Evolutionary conservation across 805 yeast genomes (phyloP), one percentile per base, ranked within the genome.

Genomic region (Candida broadrunensis): DNA sequence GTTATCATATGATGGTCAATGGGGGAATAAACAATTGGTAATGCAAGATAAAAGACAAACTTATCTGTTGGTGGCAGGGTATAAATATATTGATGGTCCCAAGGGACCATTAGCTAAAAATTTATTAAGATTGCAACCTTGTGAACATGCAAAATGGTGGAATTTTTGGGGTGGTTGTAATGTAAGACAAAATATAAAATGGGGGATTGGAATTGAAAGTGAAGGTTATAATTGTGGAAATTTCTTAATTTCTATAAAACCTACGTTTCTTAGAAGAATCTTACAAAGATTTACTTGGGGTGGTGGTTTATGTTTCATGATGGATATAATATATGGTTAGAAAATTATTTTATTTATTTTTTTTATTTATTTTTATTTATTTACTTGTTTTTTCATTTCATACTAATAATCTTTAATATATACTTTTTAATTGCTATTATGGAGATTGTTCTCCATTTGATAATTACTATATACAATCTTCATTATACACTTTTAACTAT

Each of bases 61-160:
- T 44, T 85, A 90, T 81, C 85, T 89, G 46, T 83, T 93, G 2
- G 88, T 87, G 56, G 73, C 72, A 1, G 96, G 93, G 50, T 86
- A 90, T 86, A 78, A 80, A 49, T 88, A 85, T 58, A 89, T 93
- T 37, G 90, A 86, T 53, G 99, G 99, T 0, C 99, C 99, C 2
- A 67, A 77, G 1, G 99, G 99, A 0, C 99, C 99, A 1, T 60
- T 93, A 38, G 70, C 73, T 41, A 91, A 91, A 62, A 84, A 88
- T 54, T 68, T 93, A 40, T 60, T 73, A 36, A 72, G 99, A 33
- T 60, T 66, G 1, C 74, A 79, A 13, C 81, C 93, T 1, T 91
- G 99, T 58, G 95, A 89, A 57, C 66, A 90, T 26, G 72, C 80
- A 46, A 89, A 88, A 58, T 88, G 97, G 97, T 91, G 96, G 93